phyloP scores from a whole-genome alignment of 2,329 filamentous ascomycete species.

The Lithohypha guttulata region DNA sequence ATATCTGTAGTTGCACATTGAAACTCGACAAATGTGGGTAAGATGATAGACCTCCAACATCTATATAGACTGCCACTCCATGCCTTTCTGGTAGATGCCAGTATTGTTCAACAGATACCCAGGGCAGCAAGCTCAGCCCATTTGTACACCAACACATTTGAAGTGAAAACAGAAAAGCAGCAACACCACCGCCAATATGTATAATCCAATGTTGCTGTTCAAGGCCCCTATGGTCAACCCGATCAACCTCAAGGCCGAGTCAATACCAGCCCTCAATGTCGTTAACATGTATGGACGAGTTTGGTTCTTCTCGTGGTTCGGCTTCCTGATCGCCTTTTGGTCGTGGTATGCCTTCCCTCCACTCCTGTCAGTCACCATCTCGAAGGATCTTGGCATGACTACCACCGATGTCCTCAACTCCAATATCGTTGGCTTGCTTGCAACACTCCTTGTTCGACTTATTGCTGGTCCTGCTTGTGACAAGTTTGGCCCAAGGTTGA shows the following conservation, averaged over 20 bases:
- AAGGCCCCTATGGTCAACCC: slow-evolving; percentile 65
- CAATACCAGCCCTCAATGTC: slow-evolving; percentile 68
- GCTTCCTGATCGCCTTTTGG: slow-evolving; percentile 80
- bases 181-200: slow-evolving; percentile 9
- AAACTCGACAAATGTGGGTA: no score
- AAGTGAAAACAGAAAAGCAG: not conserved
- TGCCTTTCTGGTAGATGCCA: no score
- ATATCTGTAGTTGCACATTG: slow-evolving; percentile 4
- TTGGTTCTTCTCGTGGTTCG: slow-evolving; percentile 82
- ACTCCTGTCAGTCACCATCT: slow-evolving; percentile 67
- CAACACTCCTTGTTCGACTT: slow-evolving; percentile 65
- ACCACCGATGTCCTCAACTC: slow-evolving; percentile 70
- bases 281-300: slow-evolving; percentile 72
- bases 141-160: no score
- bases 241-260: slow-evolving; percentile 69
- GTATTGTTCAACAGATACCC: no score
- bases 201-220: slow-evolving; percentile 24
- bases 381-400: slow-evolving; percentile 62
- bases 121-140: no score
- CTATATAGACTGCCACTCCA: slow-evolving; percentile 4
- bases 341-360: slow-evolving; percentile 88
- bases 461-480: slow-evolving; percentile 78
- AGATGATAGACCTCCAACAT: no score
- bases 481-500: slow-evolving; percentile 65
- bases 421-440: slow-evolving; percentile 71